phyloP scores from a whole-genome alignment of 768 basidiomycete genomes.

The Tephrocybe sp. region DNA sequence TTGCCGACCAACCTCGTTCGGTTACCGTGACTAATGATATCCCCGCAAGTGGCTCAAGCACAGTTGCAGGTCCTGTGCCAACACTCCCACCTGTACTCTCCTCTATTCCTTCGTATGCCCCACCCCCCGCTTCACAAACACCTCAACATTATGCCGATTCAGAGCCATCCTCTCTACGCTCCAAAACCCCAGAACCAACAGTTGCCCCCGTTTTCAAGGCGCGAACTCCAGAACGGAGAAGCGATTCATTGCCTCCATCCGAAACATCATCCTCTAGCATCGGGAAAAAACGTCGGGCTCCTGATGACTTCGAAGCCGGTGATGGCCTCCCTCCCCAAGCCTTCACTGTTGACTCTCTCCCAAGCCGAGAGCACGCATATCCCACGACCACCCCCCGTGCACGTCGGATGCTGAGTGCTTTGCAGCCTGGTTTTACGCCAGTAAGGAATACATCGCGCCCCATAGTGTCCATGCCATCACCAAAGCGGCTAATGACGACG shows the following conservation, averaged over 20 bases:
- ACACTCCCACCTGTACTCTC: slow-evolving; percentile 4
- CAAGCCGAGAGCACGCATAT: slow-evolving; percentile 35
- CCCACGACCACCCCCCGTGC: slow-evolving; percentile 53
- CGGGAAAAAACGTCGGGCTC: slow-evolving; percentile 73
- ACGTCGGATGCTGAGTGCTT: slow-evolving; percentile 54
- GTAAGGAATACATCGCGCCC: slow-evolving; percentile 53
- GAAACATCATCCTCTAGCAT: slow-evolving; percentile 37
- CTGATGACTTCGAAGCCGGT: slow-evolving; percentile 71
- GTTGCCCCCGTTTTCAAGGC: slow-evolving; percentile 45
- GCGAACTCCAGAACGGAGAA: slow-evolving; percentile 47
- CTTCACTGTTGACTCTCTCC: slow-evolving; percentile 56
- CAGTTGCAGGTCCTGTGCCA: slow-evolving; percentile 19
- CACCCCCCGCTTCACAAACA: slow-evolving; percentile 19
- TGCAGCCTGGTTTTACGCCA: slow-evolving; percentile 74
- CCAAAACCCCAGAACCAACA: slow-evolving; percentile 56
- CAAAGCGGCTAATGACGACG: slow-evolving; percentile 39
- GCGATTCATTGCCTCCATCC: slow-evolving; percentile 22
- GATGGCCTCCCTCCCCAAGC: slow-evolving; percentile 62
- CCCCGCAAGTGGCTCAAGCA: slow-evolving; percentile 5
- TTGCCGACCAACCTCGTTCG: slow-evolving; percentile 28
- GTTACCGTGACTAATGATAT: slow-evolving; percentile 24
- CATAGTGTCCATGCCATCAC: slow-evolving; percentile 43
- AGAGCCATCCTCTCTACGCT: slow-evolving; percentile 40
- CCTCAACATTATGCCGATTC: slow-evolving; percentile 39
- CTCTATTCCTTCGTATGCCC: slow-evolving; percentile 12